Base-by-base conservation (phyloP, 192 early-diverging fungal genomes). In the Backusella australiensis region DNA sequence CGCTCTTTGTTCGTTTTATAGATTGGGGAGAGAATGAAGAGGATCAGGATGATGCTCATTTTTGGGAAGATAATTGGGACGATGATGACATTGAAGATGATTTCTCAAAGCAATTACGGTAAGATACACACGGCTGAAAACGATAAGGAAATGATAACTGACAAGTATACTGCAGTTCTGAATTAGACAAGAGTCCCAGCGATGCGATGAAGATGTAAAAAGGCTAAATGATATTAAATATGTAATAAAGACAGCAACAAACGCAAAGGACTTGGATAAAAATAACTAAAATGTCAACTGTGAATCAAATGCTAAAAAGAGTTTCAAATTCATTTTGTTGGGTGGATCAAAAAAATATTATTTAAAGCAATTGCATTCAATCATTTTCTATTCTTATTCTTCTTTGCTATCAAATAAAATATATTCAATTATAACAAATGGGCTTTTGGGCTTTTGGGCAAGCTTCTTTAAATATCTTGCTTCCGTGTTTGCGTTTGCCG, bases 61-160 rank as follows among this genome's bases (percentile, higher is more conserved):
- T 92, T 63, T 95, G 95, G 95, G 90, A 93, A 66, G 93, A 95
- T 44, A 92, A 94, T 86, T 97, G 96, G 96, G 96, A 97, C 82
- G 92, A 94, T 73, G 96, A 96, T 72, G 92, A 95, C 80, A 81
- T 93, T 52, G 92, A 95, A 73, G 96, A 97, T 81, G 95, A 96
- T 70, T 97, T 97, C 82, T 92, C 96, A n/a, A 87, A 90, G 82
- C 96, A 97, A 85, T 83, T 97, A 68, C 86, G 84, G 88, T 86
- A 78, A 73, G 56, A 56, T 19, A 70, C 3, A 38, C 29, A 32
- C 8, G 35, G 9, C 3, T 36, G 9, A 68, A 34, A 36, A 4
- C 29, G 36, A 44, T 26, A 71, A 34, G 49, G 12, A 34, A 32
- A 32, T 32, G 29, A 2, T 17, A 29, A 23, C n/a, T 69, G 9